Percentiles rank a stretch among this genome's conserved stretches.
Evolutionary conservation across 2,329 filamentous ascomycete genomes (phyloP).

Genomic region (Calonectria leucothoes): DNA sequence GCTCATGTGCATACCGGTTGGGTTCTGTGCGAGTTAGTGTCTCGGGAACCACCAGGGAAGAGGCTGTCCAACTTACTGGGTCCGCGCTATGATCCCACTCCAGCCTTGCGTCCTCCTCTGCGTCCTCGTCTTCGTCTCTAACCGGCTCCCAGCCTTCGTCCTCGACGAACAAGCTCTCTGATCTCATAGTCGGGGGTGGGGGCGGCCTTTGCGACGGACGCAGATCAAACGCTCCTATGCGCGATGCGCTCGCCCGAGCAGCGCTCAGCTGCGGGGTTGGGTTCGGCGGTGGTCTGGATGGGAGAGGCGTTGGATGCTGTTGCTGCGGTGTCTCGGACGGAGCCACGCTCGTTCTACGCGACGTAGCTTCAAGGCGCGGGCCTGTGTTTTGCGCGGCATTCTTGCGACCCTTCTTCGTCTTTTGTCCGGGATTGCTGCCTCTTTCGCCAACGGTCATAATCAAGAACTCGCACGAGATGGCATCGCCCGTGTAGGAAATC

Average conservation of each 20-base stretch:
- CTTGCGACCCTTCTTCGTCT: constrained; percentile 60
- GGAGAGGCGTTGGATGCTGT: constrained; percentile 36
- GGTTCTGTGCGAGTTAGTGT: constrained; percentile 54
- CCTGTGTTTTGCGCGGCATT: constrained; percentile 46
- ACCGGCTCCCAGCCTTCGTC: constrained; percentile 83
- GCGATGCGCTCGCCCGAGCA: constrained; percentile 49
- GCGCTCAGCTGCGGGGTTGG: constrained; percentile 48
- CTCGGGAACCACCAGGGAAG: constrained; percentile 5
- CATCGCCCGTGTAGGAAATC: constrained; percentile 76
- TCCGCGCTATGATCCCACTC: constrained; percentile 80
- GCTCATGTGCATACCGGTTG: constrained; percentile 56
- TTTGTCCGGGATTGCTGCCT: constrained; percentile 59
- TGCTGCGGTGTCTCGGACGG: constrained; percentile 47
- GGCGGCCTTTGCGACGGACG: constrained; percentile 66
- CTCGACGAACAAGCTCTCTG: constrained; percentile 80
- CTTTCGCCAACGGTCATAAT: constrained; percentile 84
- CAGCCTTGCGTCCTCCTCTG: constrained; percentile 74
- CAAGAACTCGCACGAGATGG: constrained; percentile 80
- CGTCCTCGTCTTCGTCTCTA: constrained; percentile 68
- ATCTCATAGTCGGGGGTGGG: constrained; percentile 67
- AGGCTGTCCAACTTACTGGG: constrained; percentile 58
- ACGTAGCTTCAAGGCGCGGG: constrained; percentile 60
- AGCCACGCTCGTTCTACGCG: constrained; percentile 56
- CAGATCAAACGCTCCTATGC: constrained; percentile 55
- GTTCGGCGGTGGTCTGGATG: constrained; percentile 44